Base-by-base conservation (phyloP, 2,329 filamentous ascomycete species). In the Penicillium sp. region DNA sequence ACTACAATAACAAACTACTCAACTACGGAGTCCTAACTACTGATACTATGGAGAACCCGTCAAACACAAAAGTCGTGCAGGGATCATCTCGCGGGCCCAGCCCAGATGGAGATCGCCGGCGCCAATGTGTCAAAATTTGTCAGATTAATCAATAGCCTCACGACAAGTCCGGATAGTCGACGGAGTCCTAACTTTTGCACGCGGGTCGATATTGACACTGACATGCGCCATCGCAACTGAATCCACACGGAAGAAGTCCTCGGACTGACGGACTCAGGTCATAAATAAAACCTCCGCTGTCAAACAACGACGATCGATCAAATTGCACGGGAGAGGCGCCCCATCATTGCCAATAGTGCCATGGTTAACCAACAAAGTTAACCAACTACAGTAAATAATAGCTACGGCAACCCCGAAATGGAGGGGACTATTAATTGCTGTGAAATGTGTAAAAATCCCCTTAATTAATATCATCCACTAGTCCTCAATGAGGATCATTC, bases 101-200 rank as follows among this genome's bases (percentile, higher is more conserved):
- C 35, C 51, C 28, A 53, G 12, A 57, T 57, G 55, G 55, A 57
- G 44, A 57, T 57, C 42, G 28, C 47, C 55, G 24, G 22, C 10
- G 22, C 49, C 17, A 13, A 26, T 24, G 26, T 37, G 35, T 56
- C 30, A 28, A 28, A 26, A 57, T 40, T 49, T 49, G 28, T 47
- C 56, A 44, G 35, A 53, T 33, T 49, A 57, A 37, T 45, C 55
- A 50, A 57, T 50, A 50, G 44, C 55, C 22, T 50, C 44, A 57
- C 7, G 22, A 40, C 40, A 33, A 30, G 28, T n/a, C 30, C 45
- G 38, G 57, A 56, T 53, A 57, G 57, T 57, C 44, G 17, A 47
- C 24, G 44, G 26, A 19, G 24, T 49, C 4, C 8, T n/a, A 17
- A 44, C 17, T 30, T 28, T 49, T 15, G 45, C 45, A 49, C 45